phyloP scores from a whole-genome alignment of 352 stramenopile species.

The Phytopythium vexans region DNA sequence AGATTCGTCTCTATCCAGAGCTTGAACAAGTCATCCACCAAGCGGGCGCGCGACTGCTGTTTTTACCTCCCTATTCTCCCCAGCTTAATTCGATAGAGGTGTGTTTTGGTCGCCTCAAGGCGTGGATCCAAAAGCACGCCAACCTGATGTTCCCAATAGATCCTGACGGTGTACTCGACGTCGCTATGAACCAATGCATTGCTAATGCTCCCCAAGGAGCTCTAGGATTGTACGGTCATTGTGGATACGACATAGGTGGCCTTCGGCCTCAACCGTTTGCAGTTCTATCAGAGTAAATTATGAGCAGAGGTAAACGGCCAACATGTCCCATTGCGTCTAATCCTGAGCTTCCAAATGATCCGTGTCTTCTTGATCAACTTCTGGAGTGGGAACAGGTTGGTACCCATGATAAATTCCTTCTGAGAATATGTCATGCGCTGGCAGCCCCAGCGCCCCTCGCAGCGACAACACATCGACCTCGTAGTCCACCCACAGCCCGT shows the following conservation, averaged over 20 bases:
- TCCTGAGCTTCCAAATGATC: too few species aligned
- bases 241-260: constrained; percentile 6
- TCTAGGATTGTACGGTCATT: constrained; percentile 5
- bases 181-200: constrained; percentile 3
- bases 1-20: too few species aligned
- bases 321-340: constrained; percentile 3
- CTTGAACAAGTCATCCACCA: constrained; percentile 8
- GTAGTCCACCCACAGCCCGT: constrained; percentile 1
- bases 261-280: too few species aligned
- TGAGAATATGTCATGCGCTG: constrained; percentile 6
- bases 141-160: constrained; percentile 10
- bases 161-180: constrained; percentile 3
- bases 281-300: constrained; percentile 5
- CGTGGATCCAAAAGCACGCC: constrained; percentile 11
- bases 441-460: background rate
- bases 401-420: constrained; percentile 6
- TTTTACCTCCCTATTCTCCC: too few species aligned
- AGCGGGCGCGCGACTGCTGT: constrained; percentile 1
- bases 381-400: background rate
- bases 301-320: background rate
- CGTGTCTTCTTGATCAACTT: constrained; percentile 1
- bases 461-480: constrained; percentile 2
- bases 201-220: background rate
- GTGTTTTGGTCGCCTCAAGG: constrained; percentile 9
- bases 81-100: constrained; percentile 2